Conservation (phyloP, 2,329 filamentous ascomycete species). For the Colletotrichum liaoningense region DNA sequence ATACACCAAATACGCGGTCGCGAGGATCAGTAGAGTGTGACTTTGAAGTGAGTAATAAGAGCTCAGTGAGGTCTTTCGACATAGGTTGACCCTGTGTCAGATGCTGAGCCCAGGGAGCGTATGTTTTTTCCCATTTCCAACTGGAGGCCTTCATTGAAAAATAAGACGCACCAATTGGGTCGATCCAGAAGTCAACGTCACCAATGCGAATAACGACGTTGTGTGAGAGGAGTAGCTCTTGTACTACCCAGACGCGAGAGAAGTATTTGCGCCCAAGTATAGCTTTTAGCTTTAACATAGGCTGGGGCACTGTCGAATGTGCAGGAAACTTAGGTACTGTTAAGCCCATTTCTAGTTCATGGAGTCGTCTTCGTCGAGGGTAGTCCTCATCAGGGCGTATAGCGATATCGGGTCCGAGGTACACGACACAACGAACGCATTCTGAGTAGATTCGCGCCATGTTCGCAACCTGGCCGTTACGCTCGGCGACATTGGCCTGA, state of each 20-base stretch:
- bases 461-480: constrained; percentile 38
- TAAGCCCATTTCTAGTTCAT: background rate
- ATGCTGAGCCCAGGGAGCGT: background rate
- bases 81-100: background rate
- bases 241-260: constrained; percentile 2
- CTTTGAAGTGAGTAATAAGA: background rate
- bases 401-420: constrained; percentile 35
- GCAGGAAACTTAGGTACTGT: background rate
- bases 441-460: constrained; percentile 41
- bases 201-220: background rate
- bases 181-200: background rate
- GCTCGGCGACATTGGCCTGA: constrained; percentile 36
- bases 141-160: too few species aligned
- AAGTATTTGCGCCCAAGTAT: background rate
- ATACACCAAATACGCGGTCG: constrained; percentile 18
- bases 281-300: too few species aligned
- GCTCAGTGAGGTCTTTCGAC: too few species aligned
- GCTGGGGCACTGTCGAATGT: too few species aligned
- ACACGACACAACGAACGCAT: constrained; percentile 36
- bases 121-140: background rate
- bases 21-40: background rate
- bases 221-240: background rate
- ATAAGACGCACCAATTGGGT: background rate
- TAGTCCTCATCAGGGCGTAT: background rate
- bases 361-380: background rate